Evolutionary conservation across 1,284 basidiomycete genomes (phyloP).

Genomic region (Singerocomus rubriflavus): DNA sequence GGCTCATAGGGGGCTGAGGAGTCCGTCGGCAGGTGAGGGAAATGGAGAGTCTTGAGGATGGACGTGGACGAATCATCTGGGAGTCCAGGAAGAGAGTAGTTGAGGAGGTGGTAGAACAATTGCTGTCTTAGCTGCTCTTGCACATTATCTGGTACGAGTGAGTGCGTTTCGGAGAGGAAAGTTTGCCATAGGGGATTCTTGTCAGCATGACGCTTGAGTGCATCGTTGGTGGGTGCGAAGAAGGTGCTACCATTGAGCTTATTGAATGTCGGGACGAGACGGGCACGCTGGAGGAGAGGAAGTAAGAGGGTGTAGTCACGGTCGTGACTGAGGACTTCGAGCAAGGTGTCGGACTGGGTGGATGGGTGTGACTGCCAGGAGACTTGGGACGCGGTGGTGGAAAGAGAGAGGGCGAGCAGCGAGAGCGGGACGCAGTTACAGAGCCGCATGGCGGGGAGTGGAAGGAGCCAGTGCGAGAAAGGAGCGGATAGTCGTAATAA

Average conservation of each 20-base stretch:
- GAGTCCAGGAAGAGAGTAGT: conserved; percentile 65
- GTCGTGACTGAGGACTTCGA: conserved; percentile 77
- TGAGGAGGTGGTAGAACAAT: conserved; percentile 93
- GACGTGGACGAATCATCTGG: conserved; percentile 42
- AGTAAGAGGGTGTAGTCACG: conserved; percentile 81
- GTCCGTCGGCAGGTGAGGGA: conserved; percentile 54
- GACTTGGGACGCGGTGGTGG: conserved; percentile 32
- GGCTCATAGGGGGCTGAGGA: conserved; percentile 56
- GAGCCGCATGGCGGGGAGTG: conserved; percentile 34
- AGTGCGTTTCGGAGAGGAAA: conserved; percentile 39
- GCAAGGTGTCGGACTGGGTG: conserved; percentile 47
- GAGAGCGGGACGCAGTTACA: conserved; percentile 36
- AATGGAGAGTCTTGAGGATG: conserved; percentile 67
- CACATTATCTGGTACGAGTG: conserved; percentile 70
- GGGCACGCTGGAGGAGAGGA: conserved; percentile 78
- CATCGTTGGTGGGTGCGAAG: conserved; percentile 95
- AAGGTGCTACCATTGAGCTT: conserved; percentile 79
- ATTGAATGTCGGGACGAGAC: conserved; percentile 90
- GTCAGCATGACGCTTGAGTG: conserved; percentile 57
- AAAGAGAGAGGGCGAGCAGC: conserved; percentile 34
- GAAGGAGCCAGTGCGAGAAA: conserved; percentile 1
- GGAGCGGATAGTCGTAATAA: not conserved
- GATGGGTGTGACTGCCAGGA: conserved; percentile 25
- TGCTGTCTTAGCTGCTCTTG: conserved; percentile 84
- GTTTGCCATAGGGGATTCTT: conserved; percentile 47